These are phyloP conservation scores for Stagonosporopsis cucurbitacearum DNA, from an alignment of 2,329 filamentous ascomycete genomes.

Conservation along the genomic window DNA sequence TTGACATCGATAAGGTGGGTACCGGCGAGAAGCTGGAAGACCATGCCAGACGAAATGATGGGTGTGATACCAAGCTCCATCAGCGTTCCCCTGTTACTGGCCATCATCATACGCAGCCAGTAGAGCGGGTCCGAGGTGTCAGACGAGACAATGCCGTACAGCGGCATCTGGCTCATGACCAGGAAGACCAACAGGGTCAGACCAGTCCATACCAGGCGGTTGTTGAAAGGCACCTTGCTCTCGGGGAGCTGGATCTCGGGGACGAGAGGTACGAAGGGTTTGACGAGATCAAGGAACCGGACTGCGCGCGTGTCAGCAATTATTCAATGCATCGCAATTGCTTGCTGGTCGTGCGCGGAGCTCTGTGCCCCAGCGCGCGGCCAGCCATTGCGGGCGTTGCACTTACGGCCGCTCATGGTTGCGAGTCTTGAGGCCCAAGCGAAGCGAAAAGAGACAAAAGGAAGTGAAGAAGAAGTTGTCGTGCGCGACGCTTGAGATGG, in stretches of 20 bases:
- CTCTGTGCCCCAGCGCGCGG: constrained; percentile 9
- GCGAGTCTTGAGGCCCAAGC: constrained; percentile 45
- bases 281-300: constrained; percentile 99
- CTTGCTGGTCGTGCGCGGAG: constrained; percentile 10
- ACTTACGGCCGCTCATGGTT: constrained; percentile 67
- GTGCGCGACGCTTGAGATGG: constrained; percentile 37
- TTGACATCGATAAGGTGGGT: constrained; percentile 99
- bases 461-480: constrained; percentile 37
- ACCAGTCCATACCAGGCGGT: constrained; percentile 64
- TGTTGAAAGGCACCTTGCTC: constrained; percentile 98
- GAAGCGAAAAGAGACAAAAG: constrained; percentile 44
- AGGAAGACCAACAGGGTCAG: constrained; percentile 94
- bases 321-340: constrained; percentile 15
- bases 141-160: constrained; percentile 98
- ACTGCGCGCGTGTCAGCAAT: constrained; percentile 62
- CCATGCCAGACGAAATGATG: constrained; percentile 99
- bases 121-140: constrained; percentile 95
- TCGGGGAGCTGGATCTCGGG: constrained; percentile 88
- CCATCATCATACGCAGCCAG: constrained; percentile 99
- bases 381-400: constrained; percentile 28
- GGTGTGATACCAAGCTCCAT: constrained; percentile 97
- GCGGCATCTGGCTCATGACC: constrained; percentile 99
- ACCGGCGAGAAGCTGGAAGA: constrained; percentile 99
- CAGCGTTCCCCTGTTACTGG: constrained; percentile 94
- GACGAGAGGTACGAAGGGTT: constrained; percentile 99